Evolutionary conservation across 2,329 filamentous ascomycete genomes (phyloP), one percentile per base, ranked within the genome.

Genomic region (Neonectria hederae): DNA sequence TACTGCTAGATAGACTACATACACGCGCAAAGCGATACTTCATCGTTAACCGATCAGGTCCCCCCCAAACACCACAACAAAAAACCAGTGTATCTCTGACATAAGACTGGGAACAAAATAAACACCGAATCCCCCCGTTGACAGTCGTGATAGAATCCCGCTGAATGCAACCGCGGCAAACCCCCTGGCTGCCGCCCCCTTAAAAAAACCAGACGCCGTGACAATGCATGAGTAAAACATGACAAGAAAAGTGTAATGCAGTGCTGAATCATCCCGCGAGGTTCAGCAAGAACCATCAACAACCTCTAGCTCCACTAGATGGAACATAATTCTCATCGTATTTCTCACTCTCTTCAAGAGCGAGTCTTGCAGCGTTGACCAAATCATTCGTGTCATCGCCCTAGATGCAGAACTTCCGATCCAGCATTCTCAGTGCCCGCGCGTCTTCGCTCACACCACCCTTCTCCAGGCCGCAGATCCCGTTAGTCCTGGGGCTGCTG

Each of bases 381-480:
- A 38, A 30, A 22, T 38, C 28, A 19, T 26, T n/a, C 24, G 14
- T 54, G 42, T 46, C 61, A 28, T 55, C 24, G 24, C 46, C 59
- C 58, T 69, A 78, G 43, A 78, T 75, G 69, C 77, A 79, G 70
- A 87, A 87, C 70, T 86, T 86, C 67, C 84, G 82, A 76, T 93
- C 88, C 54, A 93, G 80, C 74, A 91, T 88, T 67, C 88, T 84
- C 49, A 92, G 76, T 2, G 89, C 89, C 68, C 89, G 83, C 65
- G 84, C 85, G 69, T 92, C 90, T 75, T 92, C 90, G 19, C 84
- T 80, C 53, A 86, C 87, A 5, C 83, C 85, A 26, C 73, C 70
- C 63, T 76, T 76, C 53, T 79, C 77, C 9, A 75, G 58, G 5
- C 69, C 67, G 19, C 70, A 72, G 17, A 72, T 55, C 22, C 65